Conservation (phyloP, 2,329 filamentous ascomycete genomes). For the Penicillium vulpinum region DNA sequence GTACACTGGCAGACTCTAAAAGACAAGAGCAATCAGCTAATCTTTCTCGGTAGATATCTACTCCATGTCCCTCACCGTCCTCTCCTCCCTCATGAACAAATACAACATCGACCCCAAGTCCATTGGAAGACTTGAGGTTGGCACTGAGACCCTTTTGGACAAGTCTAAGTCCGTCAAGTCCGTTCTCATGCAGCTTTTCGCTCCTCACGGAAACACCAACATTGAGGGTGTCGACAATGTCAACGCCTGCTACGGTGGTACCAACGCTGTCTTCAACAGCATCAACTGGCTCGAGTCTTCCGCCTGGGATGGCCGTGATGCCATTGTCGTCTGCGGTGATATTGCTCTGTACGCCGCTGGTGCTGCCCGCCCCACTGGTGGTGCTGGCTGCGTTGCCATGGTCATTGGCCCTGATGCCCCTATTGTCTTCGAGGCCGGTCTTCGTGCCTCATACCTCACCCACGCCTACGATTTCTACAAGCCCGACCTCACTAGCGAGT, state of each 20-base stretch:
- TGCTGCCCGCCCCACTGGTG: conserved; percentile 75
- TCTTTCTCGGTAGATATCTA: conserved; percentile 70
- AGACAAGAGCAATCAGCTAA: conserved; percentile 11
- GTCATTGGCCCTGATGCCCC: conserved; percentile 77
- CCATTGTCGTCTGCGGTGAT: conserved; percentile 76
- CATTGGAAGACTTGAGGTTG: conserved; percentile 79
- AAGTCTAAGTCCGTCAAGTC: conserved; percentile 92
- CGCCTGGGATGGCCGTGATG: conserved; percentile 80
- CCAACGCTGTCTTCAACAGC: conserved; percentile 79
- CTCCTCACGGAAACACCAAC: conserved; percentile 71
- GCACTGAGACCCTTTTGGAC: conserved; percentile 81
- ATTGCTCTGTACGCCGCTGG: conserved; percentile 86
- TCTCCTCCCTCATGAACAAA: conserved; percentile 75
- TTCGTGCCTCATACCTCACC: conserved; percentile 77
- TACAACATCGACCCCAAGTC: conserved; percentile 78
- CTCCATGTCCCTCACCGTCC: conserved; percentile 76
- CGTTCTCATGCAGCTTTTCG: conserved; percentile 82
- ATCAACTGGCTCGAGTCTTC: conserved; percentile 87
- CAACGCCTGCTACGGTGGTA: conserved; percentile 85
- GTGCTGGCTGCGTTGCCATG: conserved; percentile 76
- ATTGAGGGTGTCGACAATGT: conserved; percentile 80
- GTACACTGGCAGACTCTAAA: conserved; percentile 19
- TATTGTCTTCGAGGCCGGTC: conserved; percentile 73
- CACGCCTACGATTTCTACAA: conserved; percentile 91
- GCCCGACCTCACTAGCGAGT: conserved; percentile 83